Conservation (phyloP, 1,139 yeast species). For the Scheffersomyces titani region DNA sequence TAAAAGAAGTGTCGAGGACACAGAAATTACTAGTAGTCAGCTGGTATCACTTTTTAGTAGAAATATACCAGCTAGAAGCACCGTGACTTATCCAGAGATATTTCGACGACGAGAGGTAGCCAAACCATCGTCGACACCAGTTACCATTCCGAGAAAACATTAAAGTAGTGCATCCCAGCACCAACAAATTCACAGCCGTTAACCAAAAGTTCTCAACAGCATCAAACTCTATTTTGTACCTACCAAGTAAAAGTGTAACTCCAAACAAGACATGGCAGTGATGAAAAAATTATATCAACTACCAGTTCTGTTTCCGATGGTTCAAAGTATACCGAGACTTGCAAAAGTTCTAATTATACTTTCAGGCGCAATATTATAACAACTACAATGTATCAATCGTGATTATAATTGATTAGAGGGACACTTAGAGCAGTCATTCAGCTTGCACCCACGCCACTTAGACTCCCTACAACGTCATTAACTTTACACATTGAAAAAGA, state of each 20-base stretch:
- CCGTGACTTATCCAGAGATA: neutral
- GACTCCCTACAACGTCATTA: neutral
- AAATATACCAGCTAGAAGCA: neutral
- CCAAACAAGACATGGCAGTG: neutral
- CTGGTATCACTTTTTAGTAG: neutral
- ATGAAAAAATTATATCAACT: conserved; percentile 1
- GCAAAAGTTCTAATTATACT: neutral
- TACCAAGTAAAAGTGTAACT: neutral
- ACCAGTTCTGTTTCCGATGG: neutral
- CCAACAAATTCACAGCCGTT: neutral
- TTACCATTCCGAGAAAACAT: neutral
- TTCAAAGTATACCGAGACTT: neutral
- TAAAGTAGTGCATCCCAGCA: neutral
- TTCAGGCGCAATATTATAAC: neutral
- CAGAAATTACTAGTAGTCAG: neutral
- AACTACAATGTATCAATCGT: neutral
- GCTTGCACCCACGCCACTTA: neutral
- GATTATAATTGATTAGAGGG: neutral
- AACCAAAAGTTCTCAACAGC: neutral
- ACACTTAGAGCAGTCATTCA: neutral
- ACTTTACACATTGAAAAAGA: neutral
- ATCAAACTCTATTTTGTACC: neutral
- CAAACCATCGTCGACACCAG: neutral
- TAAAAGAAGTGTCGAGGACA: neutral
- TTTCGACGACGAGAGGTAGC: neutral